A percentile compares a stretch with the other conserved stretches of the same genome.
Conservation (phyloP, 2,329 filamentous ascomycete species). For the Trichoderma koningiopsis region DNA sequence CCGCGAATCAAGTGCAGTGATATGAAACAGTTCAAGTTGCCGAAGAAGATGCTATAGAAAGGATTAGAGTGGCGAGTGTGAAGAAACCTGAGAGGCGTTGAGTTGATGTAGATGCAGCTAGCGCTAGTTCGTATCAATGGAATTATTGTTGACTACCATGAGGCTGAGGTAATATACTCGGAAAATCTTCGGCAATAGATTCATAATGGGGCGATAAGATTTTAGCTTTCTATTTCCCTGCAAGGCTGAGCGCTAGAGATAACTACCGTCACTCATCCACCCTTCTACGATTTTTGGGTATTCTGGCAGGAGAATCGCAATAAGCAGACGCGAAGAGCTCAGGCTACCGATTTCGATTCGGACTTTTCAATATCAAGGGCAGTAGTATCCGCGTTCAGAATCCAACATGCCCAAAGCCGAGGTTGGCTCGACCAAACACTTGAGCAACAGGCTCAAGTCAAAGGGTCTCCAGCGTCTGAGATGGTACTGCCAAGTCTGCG, state of each 20-base stretch:
- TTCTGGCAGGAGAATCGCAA: background rate
- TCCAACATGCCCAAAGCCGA: constrained; percentile 86
- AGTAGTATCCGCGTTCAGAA: constrained; percentile 19
- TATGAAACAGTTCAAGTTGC: background rate
- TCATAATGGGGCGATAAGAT: constrained; percentile 23
- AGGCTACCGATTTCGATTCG: too few species aligned
- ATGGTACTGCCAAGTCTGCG: constrained; percentile 89
- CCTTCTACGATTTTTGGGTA: background rate
- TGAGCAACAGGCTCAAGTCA: constrained; percentile 87
- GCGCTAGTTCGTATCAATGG: background rate
- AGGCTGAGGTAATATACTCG: constrained; percentile 13
- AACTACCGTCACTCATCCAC: background rate
- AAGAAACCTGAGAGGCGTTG: background rate
- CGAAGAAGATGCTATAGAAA: background rate
- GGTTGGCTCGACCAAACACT: constrained; percentile 85
- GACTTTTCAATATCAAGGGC: accelerated
- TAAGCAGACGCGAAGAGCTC: background rate
- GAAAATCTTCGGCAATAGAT: background rate
- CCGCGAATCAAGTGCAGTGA: background rate
- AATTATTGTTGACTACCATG: constrained; percentile 15
- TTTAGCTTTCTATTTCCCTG: constrained; percentile 15
- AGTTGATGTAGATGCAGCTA: background rate
- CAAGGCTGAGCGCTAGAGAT: constrained; percentile 24
- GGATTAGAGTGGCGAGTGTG: background rate
- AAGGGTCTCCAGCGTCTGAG: constrained; percentile 77